These are phyloP conservation scores for Haplographium delicatum DNA, from an alignment of 495 filamentous ascomycete species.

Conservation along the genomic window DNA sequence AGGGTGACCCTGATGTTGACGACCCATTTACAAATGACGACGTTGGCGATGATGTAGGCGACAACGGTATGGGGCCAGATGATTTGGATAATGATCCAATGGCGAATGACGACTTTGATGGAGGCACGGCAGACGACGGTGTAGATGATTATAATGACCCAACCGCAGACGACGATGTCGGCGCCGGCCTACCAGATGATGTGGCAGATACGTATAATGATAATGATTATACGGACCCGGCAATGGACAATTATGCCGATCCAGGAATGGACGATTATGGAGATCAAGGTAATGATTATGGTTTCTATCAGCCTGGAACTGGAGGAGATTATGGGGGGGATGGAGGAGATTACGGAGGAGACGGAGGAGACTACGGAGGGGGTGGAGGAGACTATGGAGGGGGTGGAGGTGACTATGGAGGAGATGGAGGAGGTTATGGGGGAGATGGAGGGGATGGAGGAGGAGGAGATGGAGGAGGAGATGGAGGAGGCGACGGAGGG, in stretches of 20 bases:
- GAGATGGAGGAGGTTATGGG: background rate
- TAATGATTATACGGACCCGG: background rate
- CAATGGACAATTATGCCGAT: background rate
- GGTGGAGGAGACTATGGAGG: background rate
- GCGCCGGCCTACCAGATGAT: background rate
- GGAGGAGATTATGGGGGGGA: background rate
- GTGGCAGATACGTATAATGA: too few species aligned
- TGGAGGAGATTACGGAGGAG: background rate
- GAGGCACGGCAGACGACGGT: background rate
- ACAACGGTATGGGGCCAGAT: background rate
- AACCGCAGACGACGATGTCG: background rate
- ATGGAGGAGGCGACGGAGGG: too few species aligned
- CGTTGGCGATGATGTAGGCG: background rate
- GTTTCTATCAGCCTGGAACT: background rate
- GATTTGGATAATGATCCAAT: background rate
- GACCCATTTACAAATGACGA: background rate
- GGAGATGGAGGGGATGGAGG: background rate
- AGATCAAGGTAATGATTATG: background rate
- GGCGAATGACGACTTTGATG: background rate
- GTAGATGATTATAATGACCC: background rate
- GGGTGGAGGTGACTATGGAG: background rate
- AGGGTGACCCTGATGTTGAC: background rate
- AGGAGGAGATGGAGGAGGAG: background rate
- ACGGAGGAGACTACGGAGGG: background rate
- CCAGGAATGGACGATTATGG: background rate